These are phyloP conservation scores for Orbilia ellipsospora DNA, from an alignment of 2,329 filamentous ascomycete species.

Conservation along the genomic window DNA sequence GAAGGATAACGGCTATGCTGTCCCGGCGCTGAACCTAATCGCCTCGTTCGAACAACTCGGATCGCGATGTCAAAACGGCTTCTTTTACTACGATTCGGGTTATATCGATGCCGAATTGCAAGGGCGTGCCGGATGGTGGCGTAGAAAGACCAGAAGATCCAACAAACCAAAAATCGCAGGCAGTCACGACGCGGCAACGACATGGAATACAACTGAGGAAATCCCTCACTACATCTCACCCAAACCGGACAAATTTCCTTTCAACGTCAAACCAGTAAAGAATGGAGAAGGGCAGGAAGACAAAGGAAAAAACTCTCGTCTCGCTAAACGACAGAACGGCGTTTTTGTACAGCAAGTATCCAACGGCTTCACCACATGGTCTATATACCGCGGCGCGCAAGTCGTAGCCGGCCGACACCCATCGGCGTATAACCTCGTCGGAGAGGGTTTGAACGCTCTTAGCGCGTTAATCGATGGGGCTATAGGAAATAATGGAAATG, in stretches of 20 bases:
- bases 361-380: slow-evolving; percentile 1
- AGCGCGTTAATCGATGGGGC: slow-evolving; percentile 11
- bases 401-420: slow-evolving; percentile 1
- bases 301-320: not conserved
- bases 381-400: slow-evolving; percentile 1
- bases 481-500: not conserved
- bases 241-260: slow-evolving; percentile 12
- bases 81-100: slow-evolving; percentile 23
- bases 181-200: not conserved
- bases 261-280: not conserved
- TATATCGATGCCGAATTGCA: slow-evolving; percentile 29
- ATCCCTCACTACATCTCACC: slow-evolving; percentile 6
- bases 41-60: slow-evolving; percentile 34
- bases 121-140: slow-evolving; percentile 19
- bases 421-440: not conserved
- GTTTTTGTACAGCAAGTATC: not conserved
- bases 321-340: slow-evolving; percentile 10
- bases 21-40: slow-evolving; percentile 13
- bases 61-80: slow-evolving; percentile 22
- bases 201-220: slow-evolving; percentile 25
- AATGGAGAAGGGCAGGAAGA: not conserved
- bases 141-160: not conserved
- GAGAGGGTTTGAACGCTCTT: slow-evolving; percentile 5
- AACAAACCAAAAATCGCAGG: not conserved
- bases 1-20: slow-evolving; percentile 18